Base-by-base conservation (phyloP, 495 filamentous ascomycete species). In the Penicillium dipodomyicola region DNA sequence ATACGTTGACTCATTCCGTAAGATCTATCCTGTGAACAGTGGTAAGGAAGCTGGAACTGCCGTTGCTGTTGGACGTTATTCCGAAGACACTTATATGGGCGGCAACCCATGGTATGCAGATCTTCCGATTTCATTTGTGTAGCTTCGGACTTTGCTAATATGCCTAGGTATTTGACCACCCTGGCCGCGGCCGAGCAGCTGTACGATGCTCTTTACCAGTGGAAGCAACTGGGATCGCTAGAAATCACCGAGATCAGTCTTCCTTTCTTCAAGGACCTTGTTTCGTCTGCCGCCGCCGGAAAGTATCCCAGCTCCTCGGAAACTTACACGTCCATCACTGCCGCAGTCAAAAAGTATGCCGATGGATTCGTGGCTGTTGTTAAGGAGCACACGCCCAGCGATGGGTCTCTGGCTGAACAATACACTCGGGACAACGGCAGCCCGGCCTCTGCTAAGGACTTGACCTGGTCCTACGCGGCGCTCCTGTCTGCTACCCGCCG, bases 1-100 rank as follows among this genome's bases (percentile, higher is more conserved):
- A 4, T 60, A 73, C 17, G 72, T 76, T 6, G 80, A 82, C 58
- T 74, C 77, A 12, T 82, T 83, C 67, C 78, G 86, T 11, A 67
- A 68, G 4, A 71, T 78, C 44, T 80, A 77, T 57, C 44, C 52
- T 11, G 56, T 81, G 46, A 76, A 81, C 48, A 61, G 63, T 3
- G 74, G 64, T 17, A 65, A 61, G 44, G 50, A 73, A 19, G 63
- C 74, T 10, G 80, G 82, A 12, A 63, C 69, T 11, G 83, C 84
- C 5, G 79, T 84, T 20, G 84, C 86, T 14, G 76, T 88, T 9
- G 88, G 88, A 43, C 70, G 88, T 20, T 91, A 91, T 63, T 65
- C 84, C 2, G 86, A 89, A 61, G 87, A 90, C 57, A 64, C 72
- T 4, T 91, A 89, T 62, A 83, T 84, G 62, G 80, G 81, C 47